A percentile compares a stretch with the other conserved stretches of the same genome.
Conservation (phyloP, 2,329 filamentous ascomycete species). For the Trichoderma cornu-damae region DNA sequence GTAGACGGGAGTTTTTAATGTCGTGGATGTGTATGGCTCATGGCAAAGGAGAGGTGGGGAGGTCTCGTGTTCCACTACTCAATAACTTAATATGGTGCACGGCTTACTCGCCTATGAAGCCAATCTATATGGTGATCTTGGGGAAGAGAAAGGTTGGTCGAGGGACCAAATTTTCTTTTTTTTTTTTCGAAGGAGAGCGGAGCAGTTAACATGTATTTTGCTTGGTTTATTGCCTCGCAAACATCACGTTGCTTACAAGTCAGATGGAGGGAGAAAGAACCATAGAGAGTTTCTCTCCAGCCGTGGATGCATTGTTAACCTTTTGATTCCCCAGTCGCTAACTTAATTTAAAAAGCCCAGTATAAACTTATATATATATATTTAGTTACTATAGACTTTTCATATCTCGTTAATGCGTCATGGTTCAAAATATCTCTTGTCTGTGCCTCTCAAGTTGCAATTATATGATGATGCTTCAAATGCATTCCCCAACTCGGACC, state of each 20-base stretch:
- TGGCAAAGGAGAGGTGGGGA: no score
- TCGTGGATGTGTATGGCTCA: slow-evolving; percentile 8
- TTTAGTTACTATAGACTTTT: slow-evolving; percentile 18
- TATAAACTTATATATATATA: slow-evolving; percentile 17
- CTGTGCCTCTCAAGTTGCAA: neutral
- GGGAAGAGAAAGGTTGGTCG: slow-evolving; percentile 16
- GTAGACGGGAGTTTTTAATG: slow-evolving; percentile 12
- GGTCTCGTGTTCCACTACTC: neutral
- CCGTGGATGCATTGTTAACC: slow-evolving; percentile 18
- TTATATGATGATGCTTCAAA: neutral
- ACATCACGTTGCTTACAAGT: slow-evolving; percentile 11
- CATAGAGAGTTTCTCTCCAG: slow-evolving; percentile 14
- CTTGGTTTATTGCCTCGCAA: slow-evolving; percentile 2
- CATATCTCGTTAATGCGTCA: slow-evolving; percentile 17
- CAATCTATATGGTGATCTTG: slow-evolving; percentile 10
- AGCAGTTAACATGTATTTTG: slow-evolving; percentile 10
- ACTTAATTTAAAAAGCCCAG: slow-evolving; percentile 16
- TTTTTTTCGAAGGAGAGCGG: slow-evolving; percentile 9
- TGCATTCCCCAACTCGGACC: neutral
- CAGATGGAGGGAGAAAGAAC: slow-evolving; percentile 6
- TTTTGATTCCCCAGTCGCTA: slow-evolving; percentile 19
- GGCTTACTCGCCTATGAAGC: slow-evolving; percentile 1
- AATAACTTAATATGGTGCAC: slow-evolving; percentile 11
- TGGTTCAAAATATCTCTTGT: neutral
- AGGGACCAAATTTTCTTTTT: slow-evolving; percentile 9